Base-by-base conservation (phyloP, 768 basidiomycete genomes). In the Boletus insuetus region DNA sequence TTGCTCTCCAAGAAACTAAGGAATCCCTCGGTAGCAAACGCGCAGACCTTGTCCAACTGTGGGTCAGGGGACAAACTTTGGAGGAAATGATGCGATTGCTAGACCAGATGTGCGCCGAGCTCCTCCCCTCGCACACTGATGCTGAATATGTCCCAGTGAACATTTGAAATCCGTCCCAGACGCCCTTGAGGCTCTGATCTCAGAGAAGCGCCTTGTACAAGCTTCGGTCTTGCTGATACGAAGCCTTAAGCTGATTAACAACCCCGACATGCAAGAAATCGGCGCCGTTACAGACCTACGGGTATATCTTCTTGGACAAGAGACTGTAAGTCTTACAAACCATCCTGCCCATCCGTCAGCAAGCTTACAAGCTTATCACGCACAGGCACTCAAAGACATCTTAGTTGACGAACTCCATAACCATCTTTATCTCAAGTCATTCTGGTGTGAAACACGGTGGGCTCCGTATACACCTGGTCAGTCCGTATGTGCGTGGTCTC, bases 381-480 rank as follows among this genome's bases (percentile, higher is more conserved):
- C 53, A 34, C 64, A 98, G 96, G 87, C 91, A 12, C 73, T 99
- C 42, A 81, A 90, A 44, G 97, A 98, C 60, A 97, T 98, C 52
- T 75, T 99, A 54, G 78, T 95, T 8, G 97, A 99, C 61, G 97
- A 99, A 66, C 79, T 99, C 13, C 95, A 98, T 66, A 92, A 86
- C 61, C 97, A 99, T 72, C 74, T 99, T n/a, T 99, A 97, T 72
- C 83, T 99, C 56, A 97, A 96, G 66, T 91, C 89, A 1, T 96
- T 94, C 69, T 97, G 94, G 85, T 94, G 92, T 66, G 96, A 98
- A 61, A 82, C 86, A 6, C 84, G 96, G 31, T 99, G 97, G 97
- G 78, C 84, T 17, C 73, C 89, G 1, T 98, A 97, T 68, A 74
- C 80, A 12, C 85, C 87, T 0, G 87, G 88, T 50, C 97, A 98